Base-by-base conservation (phyloP, 495 filamentous ascomycete genomes). In the Hypoxylon trugodes region DNA sequence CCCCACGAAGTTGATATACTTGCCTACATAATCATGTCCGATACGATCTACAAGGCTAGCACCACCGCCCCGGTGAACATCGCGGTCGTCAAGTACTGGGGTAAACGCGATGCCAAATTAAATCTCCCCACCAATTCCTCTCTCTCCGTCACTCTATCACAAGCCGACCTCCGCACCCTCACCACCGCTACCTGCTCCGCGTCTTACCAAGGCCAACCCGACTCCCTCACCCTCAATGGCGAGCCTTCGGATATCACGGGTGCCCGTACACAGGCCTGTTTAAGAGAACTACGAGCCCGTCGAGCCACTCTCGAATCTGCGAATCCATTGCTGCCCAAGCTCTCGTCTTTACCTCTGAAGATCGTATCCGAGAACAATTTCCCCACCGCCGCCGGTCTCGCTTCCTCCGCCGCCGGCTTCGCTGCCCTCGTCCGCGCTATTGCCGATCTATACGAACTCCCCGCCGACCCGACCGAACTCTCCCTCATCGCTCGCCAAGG, bases 21-120 rank as follows among this genome's bases (percentile, higher is more conserved):
- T n/a, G n/a, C n/a, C n/a, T n/a, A n/a, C 15, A 24, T 6, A 65
- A 33, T 15, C 25, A 86, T 86, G 84, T 72, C 80, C 19, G 77
- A 81, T 35, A 72, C 71, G 18, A 75, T 98, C 70, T 93, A 93
- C 81, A 88, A 90, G 70, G 92, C 96, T 47, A 96, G 90, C 79
- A 97, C 94, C 40, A 97, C 92, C 28, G 95, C 95, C 19, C 95
- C 95, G 12, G 95, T 99, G 66, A 99, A 99, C 81, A 99, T 99
- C 71, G 95, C 95, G 52, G 95, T 99, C 30, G 94, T 99, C 75
- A 99, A 99, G 91, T 98, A 98, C 82, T 98, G 95, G 95, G 95
- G 95, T 60, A 98, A 98, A 78, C 91, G 95, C 38, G 92, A 98
- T 78, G 74, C 90, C 13, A 89, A 87, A 65, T 85, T 98, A 55